These are phyloP conservation scores for Spatholobus suberectus DNA, from an alignment of 306 rosid genomes.

Conservation along the genomic window DNA sequence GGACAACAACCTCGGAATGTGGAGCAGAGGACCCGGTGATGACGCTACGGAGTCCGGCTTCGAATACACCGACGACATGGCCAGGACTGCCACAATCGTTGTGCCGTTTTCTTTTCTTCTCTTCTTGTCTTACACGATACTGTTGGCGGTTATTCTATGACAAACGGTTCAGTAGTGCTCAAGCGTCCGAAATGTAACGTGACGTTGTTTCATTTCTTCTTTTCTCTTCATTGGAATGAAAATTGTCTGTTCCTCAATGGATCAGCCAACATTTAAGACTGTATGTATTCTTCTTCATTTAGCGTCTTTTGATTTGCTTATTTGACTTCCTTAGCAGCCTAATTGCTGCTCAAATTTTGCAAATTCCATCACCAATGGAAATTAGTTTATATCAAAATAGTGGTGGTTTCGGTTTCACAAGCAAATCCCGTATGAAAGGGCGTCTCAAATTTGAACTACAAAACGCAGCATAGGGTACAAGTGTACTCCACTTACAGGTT, in stretches of 20 bases:
- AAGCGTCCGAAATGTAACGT: constrained; percentile 33
- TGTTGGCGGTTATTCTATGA: constrained; percentile 33
- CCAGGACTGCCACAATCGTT: neutral
- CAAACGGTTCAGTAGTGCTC: constrained; percentile 9
- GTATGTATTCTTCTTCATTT: constrained; percentile 1
- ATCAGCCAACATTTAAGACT: constrained; percentile 33
- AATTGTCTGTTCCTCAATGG: constrained; percentile 24
- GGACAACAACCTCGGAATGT: constrained; percentile 57
- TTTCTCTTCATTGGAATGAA: constrained; percentile 43
- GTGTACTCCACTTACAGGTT: too few relatives aligned
- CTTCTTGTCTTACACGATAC: neutral
- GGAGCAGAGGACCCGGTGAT: constrained; percentile 49
- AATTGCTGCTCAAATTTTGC: neutral
- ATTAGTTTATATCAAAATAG: neutral
- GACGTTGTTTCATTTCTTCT: constrained; percentile 16
- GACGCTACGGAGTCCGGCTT: neutral
- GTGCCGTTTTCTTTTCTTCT: neutral
- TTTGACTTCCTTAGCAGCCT: neutral
- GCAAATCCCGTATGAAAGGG: neutral
- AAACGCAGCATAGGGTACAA: neutral
- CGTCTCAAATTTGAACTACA: neutral
- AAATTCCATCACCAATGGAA: neutral
- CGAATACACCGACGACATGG: constrained; percentile 49
- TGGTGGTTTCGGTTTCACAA: neutral
- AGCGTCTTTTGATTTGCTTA: neutral